phyloP scores from a whole-genome alignment of 495 filamentous ascomycete genomes.

The Xylaria cubensis region DNA sequence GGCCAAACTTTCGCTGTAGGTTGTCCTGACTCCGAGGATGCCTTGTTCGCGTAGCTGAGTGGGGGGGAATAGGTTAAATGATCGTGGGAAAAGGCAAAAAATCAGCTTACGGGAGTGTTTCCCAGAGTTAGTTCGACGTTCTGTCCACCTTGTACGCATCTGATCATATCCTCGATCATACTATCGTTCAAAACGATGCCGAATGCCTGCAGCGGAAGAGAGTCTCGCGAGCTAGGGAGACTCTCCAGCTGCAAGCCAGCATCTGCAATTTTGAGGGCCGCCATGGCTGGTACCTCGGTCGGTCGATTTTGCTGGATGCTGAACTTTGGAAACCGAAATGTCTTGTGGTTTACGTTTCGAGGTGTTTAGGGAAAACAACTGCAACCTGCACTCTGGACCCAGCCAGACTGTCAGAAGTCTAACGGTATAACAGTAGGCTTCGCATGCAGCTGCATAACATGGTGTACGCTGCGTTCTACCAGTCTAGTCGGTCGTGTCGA shows the following conservation, averaged over 20 bases:
- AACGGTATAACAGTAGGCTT: slow-evolving; percentile 43
- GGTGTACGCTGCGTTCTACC: slow-evolving; percentile 25
- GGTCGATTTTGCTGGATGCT: slow-evolving; percentile 20
- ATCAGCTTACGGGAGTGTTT: slow-evolving; percentile 59
- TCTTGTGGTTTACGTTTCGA: slow-evolving; percentile 27
- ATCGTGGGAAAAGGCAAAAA: slow-evolving; percentile 26
- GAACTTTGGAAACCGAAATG: neutral
- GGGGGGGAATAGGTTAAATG: slow-evolving; percentile 28
- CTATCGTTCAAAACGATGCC: slow-evolving; percentile 69
- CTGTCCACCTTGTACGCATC: slow-evolving; percentile 67
- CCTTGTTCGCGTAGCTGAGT: slow-evolving; percentile 29
- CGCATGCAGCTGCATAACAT: slow-evolving; percentile 46
- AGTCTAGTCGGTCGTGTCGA: slow-evolving; percentile 20
- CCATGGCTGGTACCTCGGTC: slow-evolving; percentile 33
- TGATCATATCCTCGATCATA: slow-evolving; percentile 74
- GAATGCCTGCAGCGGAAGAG: slow-evolving; percentile 59
- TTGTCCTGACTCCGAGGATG: neutral
- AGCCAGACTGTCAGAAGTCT: slow-evolving; percentile 44
- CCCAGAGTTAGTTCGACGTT: slow-evolving; percentile 65
- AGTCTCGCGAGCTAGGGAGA: slow-evolving; percentile 42
- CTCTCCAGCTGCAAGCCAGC: slow-evolving; percentile 53
- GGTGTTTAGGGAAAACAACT: slow-evolving; percentile 36
- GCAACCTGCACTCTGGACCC: slow-evolving; percentile 40
- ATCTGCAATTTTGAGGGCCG: slow-evolving; percentile 50
- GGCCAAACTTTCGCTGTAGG: neutral